phyloP scores from a whole-genome alignment of 2,329 filamentous ascomycete genomes.

The Penicillium sp. region DNA sequence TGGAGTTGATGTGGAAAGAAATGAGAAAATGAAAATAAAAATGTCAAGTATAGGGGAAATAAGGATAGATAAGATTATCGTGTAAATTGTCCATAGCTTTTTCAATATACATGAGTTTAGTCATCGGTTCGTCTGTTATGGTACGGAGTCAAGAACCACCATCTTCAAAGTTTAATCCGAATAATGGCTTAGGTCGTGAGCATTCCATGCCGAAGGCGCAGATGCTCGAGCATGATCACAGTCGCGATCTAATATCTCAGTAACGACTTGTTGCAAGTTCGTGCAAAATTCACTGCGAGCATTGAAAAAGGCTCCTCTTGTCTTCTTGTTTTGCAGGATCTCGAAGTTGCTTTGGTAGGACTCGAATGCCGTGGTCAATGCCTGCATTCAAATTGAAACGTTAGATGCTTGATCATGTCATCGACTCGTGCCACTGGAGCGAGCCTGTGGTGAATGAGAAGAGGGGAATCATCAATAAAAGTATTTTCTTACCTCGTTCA shows the following conservation, averaged over 20 bases:
- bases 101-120: too few species aligned
- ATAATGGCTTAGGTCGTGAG: constrained; percentile 1
- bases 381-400: not conserved
- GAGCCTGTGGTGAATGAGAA: not conserved
- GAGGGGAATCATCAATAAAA: not conserved
- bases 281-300: not conserved
- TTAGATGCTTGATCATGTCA: not conserved
- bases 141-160: too few species aligned
- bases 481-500: constrained; percentile 22
- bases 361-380: constrained; percentile 1
- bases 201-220: constrained; percentile 1
- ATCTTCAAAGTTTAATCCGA: not conserved
- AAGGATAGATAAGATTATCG: too few species aligned
- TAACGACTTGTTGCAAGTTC: constrained; percentile 1
- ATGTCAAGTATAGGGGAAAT: too few species aligned
- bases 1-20: too few species aligned
- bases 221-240: not conserved
- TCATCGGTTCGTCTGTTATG: too few species aligned
- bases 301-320: not conserved
- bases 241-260: constrained; percentile 1
- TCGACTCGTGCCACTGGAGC: too few species aligned
- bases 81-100: too few species aligned
- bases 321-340: not conserved
- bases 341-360: not conserved
- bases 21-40: too few species aligned